Evolutionary conservation across 2,329 filamentous ascomycete species (phyloP).

Genomic region (Ophiostoma pallidulum): DNA sequence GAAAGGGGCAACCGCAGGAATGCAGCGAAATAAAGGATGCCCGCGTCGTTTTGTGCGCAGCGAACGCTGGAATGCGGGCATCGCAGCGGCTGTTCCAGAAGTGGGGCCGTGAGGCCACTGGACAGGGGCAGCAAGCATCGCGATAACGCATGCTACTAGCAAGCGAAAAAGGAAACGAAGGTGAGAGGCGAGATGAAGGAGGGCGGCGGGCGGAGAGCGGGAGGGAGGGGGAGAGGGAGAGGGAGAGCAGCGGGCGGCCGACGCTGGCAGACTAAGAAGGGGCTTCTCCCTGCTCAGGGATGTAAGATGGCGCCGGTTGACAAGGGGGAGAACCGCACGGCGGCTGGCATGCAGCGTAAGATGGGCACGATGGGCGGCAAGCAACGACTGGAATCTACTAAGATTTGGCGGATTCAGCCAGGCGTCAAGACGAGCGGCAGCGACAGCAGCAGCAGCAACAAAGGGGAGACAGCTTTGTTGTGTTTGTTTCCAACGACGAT

Average conservation of each 20-base stretch:
- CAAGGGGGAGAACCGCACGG: neutral
- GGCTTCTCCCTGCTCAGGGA: slow-evolving; percentile 9
- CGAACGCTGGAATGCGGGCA: slow-evolving; percentile 9
- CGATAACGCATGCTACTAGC: neutral
- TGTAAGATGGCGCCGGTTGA: neutral
- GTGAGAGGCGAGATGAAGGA: neutral
- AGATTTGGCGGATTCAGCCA: slow-evolving; percentile 3
- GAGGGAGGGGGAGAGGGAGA: neutral
- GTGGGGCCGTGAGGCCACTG: neutral
- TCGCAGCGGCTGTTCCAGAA: neutral
- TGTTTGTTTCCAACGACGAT: neutral
- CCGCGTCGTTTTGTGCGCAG: neutral
- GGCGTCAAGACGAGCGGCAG: neutral
- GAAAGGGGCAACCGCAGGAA: slow-evolving; percentile 7
- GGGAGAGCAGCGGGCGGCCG: neutral
- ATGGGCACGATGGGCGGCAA: neutral
- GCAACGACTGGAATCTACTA: slow-evolving; percentile 10
- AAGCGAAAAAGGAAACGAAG: neutral
- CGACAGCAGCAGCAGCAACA: neutral
- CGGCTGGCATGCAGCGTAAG: slow-evolving; percentile 8
- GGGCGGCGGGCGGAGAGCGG: no score
- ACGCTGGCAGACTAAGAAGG: neutral
- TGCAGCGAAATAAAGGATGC: slow-evolving; percentile 7
- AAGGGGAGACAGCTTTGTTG: neutral
- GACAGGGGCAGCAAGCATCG: neutral